These are phyloP conservation scores for Tolypocladium ophioglossoides DNA, from an alignment of 2,329 filamentous ascomycete genomes.

Conservation along the genomic window DNA sequence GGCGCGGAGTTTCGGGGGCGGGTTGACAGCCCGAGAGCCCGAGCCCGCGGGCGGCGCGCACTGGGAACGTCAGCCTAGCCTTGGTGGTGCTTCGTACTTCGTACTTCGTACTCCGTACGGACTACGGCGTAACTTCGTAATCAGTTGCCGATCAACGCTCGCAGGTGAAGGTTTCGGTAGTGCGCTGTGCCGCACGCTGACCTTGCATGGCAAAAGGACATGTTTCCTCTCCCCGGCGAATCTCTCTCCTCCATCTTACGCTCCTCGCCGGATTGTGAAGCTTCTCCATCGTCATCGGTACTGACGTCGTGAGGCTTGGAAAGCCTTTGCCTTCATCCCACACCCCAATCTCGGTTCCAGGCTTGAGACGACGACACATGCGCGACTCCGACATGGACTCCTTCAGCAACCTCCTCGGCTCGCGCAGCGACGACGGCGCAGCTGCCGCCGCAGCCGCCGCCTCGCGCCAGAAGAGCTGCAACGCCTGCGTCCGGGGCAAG, in stretches of 20 bases:
- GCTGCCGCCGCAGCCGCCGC: conserved; percentile 14
- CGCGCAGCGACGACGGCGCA: conserved; percentile 2
- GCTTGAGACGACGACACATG: not conserved
- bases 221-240: not conserved
- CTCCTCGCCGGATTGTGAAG: not conserved
- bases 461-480: conserved; percentile 41
- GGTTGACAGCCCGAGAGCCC: not conserved
- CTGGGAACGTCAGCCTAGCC: not conserved
- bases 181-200: not conserved
- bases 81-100: too few relatives aligned
- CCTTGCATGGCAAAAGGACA: not conserved
- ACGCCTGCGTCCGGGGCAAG: conserved; percentile 36
- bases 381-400: not conserved
- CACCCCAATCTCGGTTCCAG: not conserved
- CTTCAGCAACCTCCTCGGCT: not conserved
- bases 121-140: too few relatives aligned
- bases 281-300: not conserved
- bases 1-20: not conserved
- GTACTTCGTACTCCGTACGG: too few relatives aligned
- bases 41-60: not conserved
- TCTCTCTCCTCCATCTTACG: not conserved
- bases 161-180: not conserved
- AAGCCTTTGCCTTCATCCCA: not conserved
- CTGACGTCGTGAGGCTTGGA: not conserved
- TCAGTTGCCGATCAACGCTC: not conserved